These are phyloP conservation scores for Citrullus colocynthis DNA, from an alignment of 306 rosid genomes.

Conservation along the genomic window DNA sequence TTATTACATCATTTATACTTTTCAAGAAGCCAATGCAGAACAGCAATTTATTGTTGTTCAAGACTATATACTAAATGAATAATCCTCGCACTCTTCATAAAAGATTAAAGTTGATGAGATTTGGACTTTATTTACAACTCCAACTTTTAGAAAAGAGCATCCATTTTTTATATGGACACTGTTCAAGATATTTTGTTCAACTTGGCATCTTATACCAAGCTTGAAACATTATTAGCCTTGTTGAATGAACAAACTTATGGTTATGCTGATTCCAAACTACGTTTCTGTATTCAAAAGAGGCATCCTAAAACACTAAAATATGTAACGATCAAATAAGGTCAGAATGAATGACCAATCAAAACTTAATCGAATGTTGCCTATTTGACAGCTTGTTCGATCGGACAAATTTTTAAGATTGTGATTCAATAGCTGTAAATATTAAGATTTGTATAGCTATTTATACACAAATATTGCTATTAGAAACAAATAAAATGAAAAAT, in stretches of 20 bases:
- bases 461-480: background rate
- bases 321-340: background rate
- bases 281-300: background rate
- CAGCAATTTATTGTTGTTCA: background rate
- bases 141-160: background rate
- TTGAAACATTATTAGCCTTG: background rate
- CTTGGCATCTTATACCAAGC: conserved; percentile 7
- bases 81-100: background rate
- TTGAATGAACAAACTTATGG: background rate
- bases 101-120: background rate
- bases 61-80: background rate
- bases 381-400: background rate
- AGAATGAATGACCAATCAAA: background rate
- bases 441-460: background rate
- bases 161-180: background rate
- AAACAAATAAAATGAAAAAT: background rate
- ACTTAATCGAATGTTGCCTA: background rate
- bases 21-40: background rate
- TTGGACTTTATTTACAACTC: background rate
- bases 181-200: background rate
- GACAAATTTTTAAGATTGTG: background rate
- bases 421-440: background rate
- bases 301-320: background rate
- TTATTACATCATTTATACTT: background rate
- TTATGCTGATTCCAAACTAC: conserved; percentile 1